These are phyloP conservation scores for Casuarina cunninghamiana DNA, from an alignment of 306 rosid species.

Conservation along the genomic window DNA sequence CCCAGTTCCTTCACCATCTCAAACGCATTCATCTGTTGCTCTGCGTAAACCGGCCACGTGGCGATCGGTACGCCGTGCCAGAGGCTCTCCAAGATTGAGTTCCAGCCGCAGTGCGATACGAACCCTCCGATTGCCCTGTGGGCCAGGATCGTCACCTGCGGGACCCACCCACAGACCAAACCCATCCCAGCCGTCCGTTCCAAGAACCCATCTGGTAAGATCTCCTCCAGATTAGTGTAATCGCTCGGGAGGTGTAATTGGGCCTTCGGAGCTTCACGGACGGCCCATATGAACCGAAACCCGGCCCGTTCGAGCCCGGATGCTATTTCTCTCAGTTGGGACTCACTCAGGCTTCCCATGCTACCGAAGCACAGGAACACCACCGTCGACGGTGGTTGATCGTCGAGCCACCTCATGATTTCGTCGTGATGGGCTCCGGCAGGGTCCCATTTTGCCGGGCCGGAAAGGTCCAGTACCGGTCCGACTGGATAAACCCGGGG, in stretches of 20 bases:
- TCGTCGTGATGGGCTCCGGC: constrained; percentile 9
- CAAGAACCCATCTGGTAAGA: constrained; percentile 41
- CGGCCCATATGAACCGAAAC: constrained; percentile 45
- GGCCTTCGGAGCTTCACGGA: constrained; percentile 47
- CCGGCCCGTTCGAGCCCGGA: constrained; percentile 43
- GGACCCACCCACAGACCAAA: constrained; percentile 53
- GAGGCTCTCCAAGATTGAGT: constrained; percentile 58
- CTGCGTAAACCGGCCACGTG: constrained; percentile 62
- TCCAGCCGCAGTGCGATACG: constrained; percentile 72
- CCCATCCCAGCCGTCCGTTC: constrained; percentile 41
- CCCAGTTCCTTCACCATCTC: constrained; percentile 61
- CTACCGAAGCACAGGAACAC: constrained; percentile 45
- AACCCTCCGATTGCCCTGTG: constrained; percentile 54
- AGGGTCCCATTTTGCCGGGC: constrained; percentile 28
- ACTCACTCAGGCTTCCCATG: constrained; percentile 33
- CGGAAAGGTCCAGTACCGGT: constrained; percentile 37
- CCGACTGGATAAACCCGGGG: constrained; percentile 37
- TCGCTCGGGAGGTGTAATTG: constrained; percentile 26
- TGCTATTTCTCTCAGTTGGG: constrained; percentile 35
- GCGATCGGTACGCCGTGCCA: constrained; percentile 62
- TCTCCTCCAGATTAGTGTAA: neutral
- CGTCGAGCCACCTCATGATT: constrained; percentile 34
- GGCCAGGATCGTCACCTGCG: constrained; percentile 48
- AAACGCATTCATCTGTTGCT: constrained; percentile 64
- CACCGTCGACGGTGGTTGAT: constrained; percentile 29